These are phyloP conservation scores for Takashimella koratensis DNA, from an alignment of 1,284 basidiomycete species.

Conservation along the genomic window DNA sequence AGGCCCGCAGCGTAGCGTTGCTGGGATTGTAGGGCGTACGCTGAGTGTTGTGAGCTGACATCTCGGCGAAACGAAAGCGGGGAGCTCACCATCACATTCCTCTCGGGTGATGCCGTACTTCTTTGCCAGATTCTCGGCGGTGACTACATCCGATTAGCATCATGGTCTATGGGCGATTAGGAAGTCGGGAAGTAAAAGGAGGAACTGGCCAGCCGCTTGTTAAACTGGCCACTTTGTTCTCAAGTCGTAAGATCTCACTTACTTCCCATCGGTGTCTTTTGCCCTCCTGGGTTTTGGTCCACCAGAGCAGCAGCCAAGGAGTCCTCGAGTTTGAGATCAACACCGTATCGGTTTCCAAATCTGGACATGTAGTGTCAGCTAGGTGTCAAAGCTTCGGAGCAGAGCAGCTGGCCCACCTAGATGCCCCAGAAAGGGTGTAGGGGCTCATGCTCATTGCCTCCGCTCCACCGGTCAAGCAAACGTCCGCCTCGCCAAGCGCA, in stretches of 20 bases:
- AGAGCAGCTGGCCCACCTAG: conserved; percentile 41
- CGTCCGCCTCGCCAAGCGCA: conserved; percentile 52
- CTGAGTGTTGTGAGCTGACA: conserved; percentile 18
- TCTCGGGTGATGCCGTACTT: conserved; percentile 56
- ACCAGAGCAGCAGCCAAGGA: conserved; percentile 54
- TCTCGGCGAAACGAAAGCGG: not conserved
- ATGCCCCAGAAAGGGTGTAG: conserved; percentile 50
- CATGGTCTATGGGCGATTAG: no score
- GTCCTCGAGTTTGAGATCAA: conserved; percentile 57
- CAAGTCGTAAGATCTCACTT: no score
- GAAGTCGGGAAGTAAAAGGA: not conserved
- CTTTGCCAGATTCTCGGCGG: conserved; percentile 56
- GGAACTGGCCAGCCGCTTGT: not conserved
- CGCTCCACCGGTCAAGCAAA: conserved; percentile 56
- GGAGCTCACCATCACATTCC: conserved; percentile 51
- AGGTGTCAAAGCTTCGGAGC: not conserved
- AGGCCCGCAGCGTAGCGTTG: conserved; percentile 55
- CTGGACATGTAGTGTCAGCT: conserved; percentile 10
- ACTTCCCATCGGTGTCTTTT: conserved; percentile 53
- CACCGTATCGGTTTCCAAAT: conserved; percentile 51
- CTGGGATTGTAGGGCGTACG: conserved; percentile 56
- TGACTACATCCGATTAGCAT: no score
- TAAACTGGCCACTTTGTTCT: no score
- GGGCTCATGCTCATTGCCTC: conserved; percentile 57
- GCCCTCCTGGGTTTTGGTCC: conserved; percentile 53